phyloP scores from a whole-genome alignment of 2,329 filamentous ascomycete genomes.

The Arthrobotrys megalospora region DNA sequence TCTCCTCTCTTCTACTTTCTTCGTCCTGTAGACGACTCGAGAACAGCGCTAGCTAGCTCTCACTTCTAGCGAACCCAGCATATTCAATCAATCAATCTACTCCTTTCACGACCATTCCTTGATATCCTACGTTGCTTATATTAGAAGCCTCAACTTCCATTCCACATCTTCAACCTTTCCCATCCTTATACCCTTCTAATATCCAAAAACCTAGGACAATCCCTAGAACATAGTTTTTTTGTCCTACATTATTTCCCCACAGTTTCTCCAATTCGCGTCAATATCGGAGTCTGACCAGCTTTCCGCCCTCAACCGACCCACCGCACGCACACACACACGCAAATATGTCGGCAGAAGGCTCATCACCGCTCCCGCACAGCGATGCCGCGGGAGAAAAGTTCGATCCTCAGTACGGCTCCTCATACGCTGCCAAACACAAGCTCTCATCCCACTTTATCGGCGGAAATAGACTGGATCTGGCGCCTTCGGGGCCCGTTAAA shows the following conservation, averaged over 20 bases:
- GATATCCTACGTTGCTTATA: slow-evolving; percentile 5
- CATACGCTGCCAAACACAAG: slow-evolving; percentile 84
- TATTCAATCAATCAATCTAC: slow-evolving; percentile 18
- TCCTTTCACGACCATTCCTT: slow-evolving; percentile 47
- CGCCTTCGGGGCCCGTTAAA: slow-evolving; percentile 88
- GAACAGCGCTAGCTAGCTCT: slow-evolving; percentile 25
- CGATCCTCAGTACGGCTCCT: slow-evolving; percentile 72
- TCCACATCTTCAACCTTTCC: not conserved
- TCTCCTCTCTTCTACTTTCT: slow-evolving; percentile 46
- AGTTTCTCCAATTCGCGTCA: slow-evolving; percentile 25
- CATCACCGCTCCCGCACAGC: slow-evolving; percentile 45
- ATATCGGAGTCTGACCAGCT: slow-evolving; percentile 6
- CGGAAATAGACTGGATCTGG: slow-evolving; percentile 87
- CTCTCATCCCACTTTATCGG: slow-evolving; percentile 96
- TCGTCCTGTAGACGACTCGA: slow-evolving; percentile 39
- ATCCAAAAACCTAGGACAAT: slow-evolving; percentile 10
- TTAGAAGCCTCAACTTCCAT: not conserved
- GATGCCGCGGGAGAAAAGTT: slow-evolving; percentile 30
- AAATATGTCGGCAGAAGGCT: slow-evolving; percentile 65
- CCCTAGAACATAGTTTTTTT: not conserved
- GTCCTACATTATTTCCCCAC: slow-evolving; percentile 10
- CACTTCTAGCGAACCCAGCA: slow-evolving; percentile 44
- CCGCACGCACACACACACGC: slow-evolving; percentile 65
- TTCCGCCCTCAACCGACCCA: slow-evolving; percentile 42
- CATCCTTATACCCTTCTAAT: slow-evolving; percentile 16